A percentile compares a stretch with the other conserved stretches of the same genome.
Evolutionary conservation across 352 stramenopile species (phyloP).

Genomic region (Phytopythium montanum): DNA sequence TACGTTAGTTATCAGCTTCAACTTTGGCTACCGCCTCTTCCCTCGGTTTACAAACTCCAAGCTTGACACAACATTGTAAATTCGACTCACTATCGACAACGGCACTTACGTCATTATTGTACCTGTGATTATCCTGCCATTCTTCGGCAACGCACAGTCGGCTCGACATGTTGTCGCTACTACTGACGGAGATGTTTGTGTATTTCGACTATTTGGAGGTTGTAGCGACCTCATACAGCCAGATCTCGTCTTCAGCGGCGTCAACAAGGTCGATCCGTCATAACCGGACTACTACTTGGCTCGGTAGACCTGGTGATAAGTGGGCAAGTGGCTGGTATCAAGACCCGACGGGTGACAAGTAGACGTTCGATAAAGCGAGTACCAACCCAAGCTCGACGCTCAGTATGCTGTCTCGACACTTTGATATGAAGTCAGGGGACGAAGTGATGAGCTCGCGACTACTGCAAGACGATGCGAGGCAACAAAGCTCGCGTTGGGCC

Average conservation of each 20-base stretch:
- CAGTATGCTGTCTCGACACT: neutral
- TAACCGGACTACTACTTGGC: neutral
- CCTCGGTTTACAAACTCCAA: neutral
- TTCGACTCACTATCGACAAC: conserved; percentile 15
- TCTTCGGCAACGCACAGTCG: conserved; percentile 2
- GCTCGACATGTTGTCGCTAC: neutral
- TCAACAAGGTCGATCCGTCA: conserved; percentile 2
- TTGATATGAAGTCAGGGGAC: no score
- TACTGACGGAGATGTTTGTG: neutral
- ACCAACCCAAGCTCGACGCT: neutral
- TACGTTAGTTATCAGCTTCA: neutral
- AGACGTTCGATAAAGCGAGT: neutral
- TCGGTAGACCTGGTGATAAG: neutral
- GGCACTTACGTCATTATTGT: conserved; percentile 12
- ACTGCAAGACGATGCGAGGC: no score
- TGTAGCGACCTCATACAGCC: neutral
- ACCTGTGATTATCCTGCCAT: conserved; percentile 10
- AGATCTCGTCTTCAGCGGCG: conserved; percentile 10
- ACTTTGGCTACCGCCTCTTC: conserved; percentile 20
- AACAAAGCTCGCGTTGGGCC: neutral
- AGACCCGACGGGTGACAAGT: neutral
- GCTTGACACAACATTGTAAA: conserved; percentile 5
- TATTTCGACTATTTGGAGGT: neutral
- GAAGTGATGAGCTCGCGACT: no score
- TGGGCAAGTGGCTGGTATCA: conserved; percentile 11